phyloP scores from a whole-genome alignment of 2,329 filamentous ascomycete species.

The Passalora sequoiae region DNA sequence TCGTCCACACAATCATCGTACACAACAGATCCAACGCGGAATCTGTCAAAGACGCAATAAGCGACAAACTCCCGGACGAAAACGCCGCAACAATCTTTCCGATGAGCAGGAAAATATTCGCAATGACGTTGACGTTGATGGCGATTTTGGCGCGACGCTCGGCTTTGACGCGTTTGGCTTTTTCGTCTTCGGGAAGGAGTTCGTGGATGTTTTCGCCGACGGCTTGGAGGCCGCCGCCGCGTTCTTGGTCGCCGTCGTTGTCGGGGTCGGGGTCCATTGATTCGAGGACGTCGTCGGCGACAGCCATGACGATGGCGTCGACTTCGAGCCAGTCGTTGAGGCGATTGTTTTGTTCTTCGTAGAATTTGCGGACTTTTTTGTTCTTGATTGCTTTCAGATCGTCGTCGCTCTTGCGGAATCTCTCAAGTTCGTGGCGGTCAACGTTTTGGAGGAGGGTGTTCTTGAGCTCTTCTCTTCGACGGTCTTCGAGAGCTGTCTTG shows the following conservation, averaged over 20 bases:
- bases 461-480: conserved; percentile 46
- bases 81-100: conserved; percentile 54
- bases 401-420: conserved; percentile 48
- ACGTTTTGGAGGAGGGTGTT: conserved; percentile 45
- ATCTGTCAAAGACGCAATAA: conserved; percentile 58
- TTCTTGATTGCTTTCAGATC: conserved; percentile 51
- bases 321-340: conserved; percentile 57
- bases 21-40: conserved; percentile 57
- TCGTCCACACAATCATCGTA: conserved; percentile 57
- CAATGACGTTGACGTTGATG: conserved; percentile 57
- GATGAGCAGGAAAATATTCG: conserved; percentile 53
- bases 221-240: conserved; percentile 47
- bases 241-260: conserved; percentile 52
- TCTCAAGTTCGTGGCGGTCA: conserved; percentile 45
- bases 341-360: conserved; percentile 50
- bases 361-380: conserved; percentile 51
- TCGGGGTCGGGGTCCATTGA: conserved; percentile 56
- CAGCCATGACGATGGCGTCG: conserved; percentile 51
- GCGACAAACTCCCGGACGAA: conserved; percentile 54
- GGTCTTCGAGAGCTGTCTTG: conserved; percentile 42
- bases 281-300: conserved; percentile 57
- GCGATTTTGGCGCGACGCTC: conserved; percentile 51
- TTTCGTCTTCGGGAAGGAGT: conserved; percentile 53
- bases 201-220: conserved; percentile 49
- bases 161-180: conserved; percentile 44